Evolutionary conservation across 352 stramenopile genomes (phyloP).

Genomic region (Saprolegnia diclina): DNA sequence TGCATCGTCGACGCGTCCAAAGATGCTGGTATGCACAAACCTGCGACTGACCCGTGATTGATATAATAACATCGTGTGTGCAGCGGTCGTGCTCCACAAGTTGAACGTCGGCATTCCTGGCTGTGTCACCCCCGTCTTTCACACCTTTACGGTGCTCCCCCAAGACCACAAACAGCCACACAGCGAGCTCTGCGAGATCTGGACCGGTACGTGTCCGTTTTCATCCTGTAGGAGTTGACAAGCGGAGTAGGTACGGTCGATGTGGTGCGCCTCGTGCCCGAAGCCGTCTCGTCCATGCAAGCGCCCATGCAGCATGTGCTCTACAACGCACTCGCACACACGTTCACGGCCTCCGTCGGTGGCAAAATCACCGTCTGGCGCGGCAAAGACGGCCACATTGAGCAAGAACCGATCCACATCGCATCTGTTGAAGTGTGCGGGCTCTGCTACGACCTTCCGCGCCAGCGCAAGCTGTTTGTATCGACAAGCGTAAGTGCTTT

Average conservation of each 20-base stretch:
- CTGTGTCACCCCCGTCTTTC: conserved; percentile 10
- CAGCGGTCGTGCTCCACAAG: conserved; percentile 19
- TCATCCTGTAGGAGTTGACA: neutral
- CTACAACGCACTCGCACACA: conserved; percentile 57
- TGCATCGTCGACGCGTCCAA: conserved; percentile 32
- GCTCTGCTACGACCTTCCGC: conserved; percentile 51
- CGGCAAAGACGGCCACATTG: conserved; percentile 52
- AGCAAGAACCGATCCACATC: conserved; percentile 46
- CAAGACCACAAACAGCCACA: neutral
- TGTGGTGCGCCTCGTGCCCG: conserved; percentile 47
- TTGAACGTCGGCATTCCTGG: conserved; percentile 2
- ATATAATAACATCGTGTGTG: too few species aligned
- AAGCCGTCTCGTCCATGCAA: conserved; percentile 36
- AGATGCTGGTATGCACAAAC: conserved; percentile 4
- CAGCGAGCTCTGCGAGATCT: conserved; percentile 16
- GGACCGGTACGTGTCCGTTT: neutral
- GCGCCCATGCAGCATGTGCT: conserved; percentile 40
- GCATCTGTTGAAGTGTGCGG: conserved; percentile 50
- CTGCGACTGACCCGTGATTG: neutral
- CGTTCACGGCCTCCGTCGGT: conserved; percentile 51
- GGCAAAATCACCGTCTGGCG: conserved; percentile 62
- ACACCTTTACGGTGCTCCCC: conserved; percentile 18
- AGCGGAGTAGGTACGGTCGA: conserved; percentile 37
- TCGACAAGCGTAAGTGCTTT: conserved; percentile 48
- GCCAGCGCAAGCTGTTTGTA: conserved; percentile 61